Evolutionary conservation across 768 basidiomycete species (phyloP).

Genomic region (Pisolithus tinctorius): DNA sequence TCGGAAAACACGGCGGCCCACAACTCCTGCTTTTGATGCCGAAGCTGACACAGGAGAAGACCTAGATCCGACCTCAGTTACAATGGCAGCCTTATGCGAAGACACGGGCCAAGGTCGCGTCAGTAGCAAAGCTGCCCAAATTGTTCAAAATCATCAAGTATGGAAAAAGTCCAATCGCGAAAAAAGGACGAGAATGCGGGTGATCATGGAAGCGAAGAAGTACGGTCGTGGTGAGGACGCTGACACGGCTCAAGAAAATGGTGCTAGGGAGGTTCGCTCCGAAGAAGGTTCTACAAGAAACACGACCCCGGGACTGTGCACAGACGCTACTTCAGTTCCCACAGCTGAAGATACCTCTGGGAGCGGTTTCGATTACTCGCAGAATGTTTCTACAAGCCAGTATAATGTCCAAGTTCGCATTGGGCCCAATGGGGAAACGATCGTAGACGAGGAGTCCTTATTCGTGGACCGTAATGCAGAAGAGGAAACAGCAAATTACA

Average conservation of each 20-base stretch:
- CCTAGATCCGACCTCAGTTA: constrained; percentile 75
- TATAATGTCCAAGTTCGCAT: constrained; percentile 84
- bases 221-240: constrained; percentile 56
- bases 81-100: constrained; percentile 73
- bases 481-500: constrained; percentile 63
- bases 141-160: constrained; percentile 60
- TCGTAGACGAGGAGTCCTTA: constrained; percentile 81
- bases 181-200: constrained; percentile 56
- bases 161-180: constrained; percentile 70
- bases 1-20: constrained; percentile 34
- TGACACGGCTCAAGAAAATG: constrained; percentile 19
- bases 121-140: constrained; percentile 69
- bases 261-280: constrained; percentile 6
- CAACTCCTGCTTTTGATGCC: constrained; percentile 50
- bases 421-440: constrained; percentile 79
- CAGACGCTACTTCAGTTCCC: constrained; percentile 8
- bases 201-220: constrained; percentile 65
- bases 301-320: constrained; percentile 10
- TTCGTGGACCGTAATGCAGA: constrained; percentile 69
- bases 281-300: constrained; percentile 5
- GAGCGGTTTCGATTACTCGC: constrained; percentile 64
- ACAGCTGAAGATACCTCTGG: constrained; percentile 38
- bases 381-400: constrained; percentile 57
- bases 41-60: constrained; percentile 66
- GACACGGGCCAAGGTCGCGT: constrained; percentile 77